Conservation (phyloP, 495 filamentous ascomycete species). For the Penicillium mononematosum region DNA sequence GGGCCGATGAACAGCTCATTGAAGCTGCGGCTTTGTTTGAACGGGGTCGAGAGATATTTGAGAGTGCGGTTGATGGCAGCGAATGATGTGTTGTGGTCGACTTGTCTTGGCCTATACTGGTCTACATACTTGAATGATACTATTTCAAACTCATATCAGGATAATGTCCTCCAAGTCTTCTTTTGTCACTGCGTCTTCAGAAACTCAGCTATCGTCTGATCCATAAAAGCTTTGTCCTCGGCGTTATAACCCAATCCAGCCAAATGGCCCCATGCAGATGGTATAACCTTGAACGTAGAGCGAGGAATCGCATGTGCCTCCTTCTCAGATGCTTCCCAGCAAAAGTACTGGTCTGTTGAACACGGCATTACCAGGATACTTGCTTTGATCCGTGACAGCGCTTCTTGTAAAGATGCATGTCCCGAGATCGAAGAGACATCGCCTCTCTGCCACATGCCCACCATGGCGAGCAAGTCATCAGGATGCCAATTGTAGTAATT, state of each 20-base stretch:
- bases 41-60: neutral
- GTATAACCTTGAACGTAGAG: conserved; percentile 51
- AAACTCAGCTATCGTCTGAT: conserved; percentile 49
- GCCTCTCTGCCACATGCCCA: conserved; percentile 63
- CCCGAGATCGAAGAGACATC: neutral
- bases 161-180: neutral
- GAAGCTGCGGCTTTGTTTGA: conserved; percentile 29
- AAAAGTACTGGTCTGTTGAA: conserved; percentile 65
- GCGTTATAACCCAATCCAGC: conserved; percentile 54
- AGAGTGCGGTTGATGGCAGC: neutral
- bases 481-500: conserved; percentile 47
- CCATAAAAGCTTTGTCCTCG: conserved; percentile 59
- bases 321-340: conserved; percentile 57
- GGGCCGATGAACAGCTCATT: conserved; percentile 38
- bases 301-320: conserved; percentile 32
- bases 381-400: conserved; percentile 46
- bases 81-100: too few relatives aligned
- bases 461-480: conserved; percentile 60
- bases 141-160: neutral
- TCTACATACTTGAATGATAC: neutral
- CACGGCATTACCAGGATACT: conserved; percentile 58
- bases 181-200: conserved; percentile 1
- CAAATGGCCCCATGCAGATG: conserved; percentile 61
- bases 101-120: too few relatives aligned
- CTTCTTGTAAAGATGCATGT: neutral